Conservation (phyloP, 1,284 basidiomycete genomes). For the Hortiboletus rubellus region DNA sequence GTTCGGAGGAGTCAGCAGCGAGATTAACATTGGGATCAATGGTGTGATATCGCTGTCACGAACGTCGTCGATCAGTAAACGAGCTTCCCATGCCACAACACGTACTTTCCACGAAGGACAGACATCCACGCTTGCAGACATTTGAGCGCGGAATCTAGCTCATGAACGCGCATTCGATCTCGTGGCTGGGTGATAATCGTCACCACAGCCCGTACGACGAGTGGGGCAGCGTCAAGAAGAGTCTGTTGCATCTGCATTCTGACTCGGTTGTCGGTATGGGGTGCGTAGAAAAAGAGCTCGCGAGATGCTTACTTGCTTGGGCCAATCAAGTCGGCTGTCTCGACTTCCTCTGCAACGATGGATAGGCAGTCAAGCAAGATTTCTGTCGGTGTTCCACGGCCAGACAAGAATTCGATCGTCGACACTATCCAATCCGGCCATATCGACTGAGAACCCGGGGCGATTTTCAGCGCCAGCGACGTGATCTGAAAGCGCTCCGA, state of each 20-base stretch:
- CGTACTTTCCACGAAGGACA: slow-evolving; percentile 66
- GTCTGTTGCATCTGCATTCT: slow-evolving; percentile 66
- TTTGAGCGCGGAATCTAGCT: slow-evolving; percentile 69
- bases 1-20: slow-evolving; percentile 51
- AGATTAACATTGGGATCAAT: slow-evolving; percentile 61
- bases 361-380: slow-evolving; percentile 74
- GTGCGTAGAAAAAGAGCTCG: slow-evolving; percentile 10
- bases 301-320: slow-evolving; percentile 60
- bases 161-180: slow-evolving; percentile 30
- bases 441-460: slow-evolving; percentile 46
- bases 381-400: slow-evolving; percentile 53
- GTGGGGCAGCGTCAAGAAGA: slow-evolving; percentile 61
- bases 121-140: slow-evolving; percentile 83
- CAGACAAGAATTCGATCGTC: slow-evolving; percentile 58
- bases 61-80: not conserved
- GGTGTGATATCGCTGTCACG: slow-evolving; percentile 56
- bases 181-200: slow-evolving; percentile 46
- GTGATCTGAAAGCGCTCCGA: slow-evolving; percentile 49
- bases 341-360: slow-evolving; percentile 83
- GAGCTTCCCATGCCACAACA: not conserved
- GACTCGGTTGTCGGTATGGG: slow-evolving; percentile 11
- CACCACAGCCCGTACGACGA: slow-evolving; percentile 69
- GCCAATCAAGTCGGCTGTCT: slow-evolving; percentile 72
- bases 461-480: slow-evolving; percentile 74
- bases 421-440: slow-evolving; percentile 76